Percentiles rank a stretch among this genome's conserved stretches.
Conservation (phyloP, 768 basidiomycete genomes). For the Gyrodon lividus region DNA sequence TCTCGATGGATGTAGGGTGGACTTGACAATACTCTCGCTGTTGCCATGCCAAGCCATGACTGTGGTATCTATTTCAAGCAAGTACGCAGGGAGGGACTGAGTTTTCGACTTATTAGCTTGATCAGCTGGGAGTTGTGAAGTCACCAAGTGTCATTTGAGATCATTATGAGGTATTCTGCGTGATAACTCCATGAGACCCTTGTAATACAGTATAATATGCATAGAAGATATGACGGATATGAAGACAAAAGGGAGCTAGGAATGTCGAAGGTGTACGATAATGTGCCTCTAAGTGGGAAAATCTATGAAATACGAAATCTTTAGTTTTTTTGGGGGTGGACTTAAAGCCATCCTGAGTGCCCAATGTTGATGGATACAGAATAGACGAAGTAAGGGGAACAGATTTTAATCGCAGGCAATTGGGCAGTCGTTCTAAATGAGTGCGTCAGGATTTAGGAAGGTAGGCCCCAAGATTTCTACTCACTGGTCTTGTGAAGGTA, state of each 20-base stretch:
- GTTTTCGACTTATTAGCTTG: too few species aligned
- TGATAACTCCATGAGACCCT: constrained; percentile 7
- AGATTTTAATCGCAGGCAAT: constrained; percentile 44
- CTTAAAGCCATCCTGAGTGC: constrained; percentile 1
- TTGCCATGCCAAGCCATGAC: neutral
- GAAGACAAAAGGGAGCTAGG: constrained; percentile 16
- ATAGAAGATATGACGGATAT: constrained; percentile 12
- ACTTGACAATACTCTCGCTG: neutral
- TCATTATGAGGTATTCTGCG: constrained; percentile 15
- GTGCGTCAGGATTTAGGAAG: constrained; percentile 4
- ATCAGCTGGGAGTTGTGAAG: too few species aligned
- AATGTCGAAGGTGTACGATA: constrained; percentile 10
- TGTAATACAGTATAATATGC: constrained; percentile 22
- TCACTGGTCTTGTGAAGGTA: constrained; percentile 64
- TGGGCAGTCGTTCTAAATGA: constrained; percentile 49
- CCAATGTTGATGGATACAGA: constrained; percentile 20
- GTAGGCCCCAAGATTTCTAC: constrained; percentile 18
- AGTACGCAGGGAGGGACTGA: neutral
- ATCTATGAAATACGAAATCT: constrained; percentile 26
- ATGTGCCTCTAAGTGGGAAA: constrained; percentile 16
- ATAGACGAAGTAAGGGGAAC: constrained; percentile 20
- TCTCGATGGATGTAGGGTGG: neutral
- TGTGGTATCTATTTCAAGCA: neutral
- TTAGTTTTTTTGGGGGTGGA: constrained; percentile 1
- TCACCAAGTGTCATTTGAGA: constrained; percentile 14